Evolutionary conservation across 2,329 filamentous ascomycete species (phyloP).

Genomic region (Podosphaera xanthii): DNA sequence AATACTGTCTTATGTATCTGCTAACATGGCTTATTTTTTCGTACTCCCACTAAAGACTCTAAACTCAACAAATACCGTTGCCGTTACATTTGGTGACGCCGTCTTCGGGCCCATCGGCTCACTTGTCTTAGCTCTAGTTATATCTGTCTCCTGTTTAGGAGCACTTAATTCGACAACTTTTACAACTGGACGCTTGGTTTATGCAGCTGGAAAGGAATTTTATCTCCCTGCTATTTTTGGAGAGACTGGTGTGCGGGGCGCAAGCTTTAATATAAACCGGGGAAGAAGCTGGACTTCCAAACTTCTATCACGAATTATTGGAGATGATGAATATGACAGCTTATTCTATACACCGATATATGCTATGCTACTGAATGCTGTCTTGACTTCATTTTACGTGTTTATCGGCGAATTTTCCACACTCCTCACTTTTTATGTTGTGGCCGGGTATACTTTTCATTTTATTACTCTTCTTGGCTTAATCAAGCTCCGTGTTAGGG

Average conservation of each 20-base stretch:
- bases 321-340: conserved; percentile 53
- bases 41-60: conserved; percentile 65
- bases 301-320: conserved; percentile 36
- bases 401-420: conserved; percentile 76
- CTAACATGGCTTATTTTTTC: conserved; percentile 84
- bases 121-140: conserved; percentile 66
- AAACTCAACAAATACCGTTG: conserved; percentile 81
- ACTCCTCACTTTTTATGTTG: conserved; percentile 88
- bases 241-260: conserved; percentile 43
- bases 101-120: conserved; percentile 73
- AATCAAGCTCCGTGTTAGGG: conserved; percentile 69
- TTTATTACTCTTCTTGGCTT: conserved; percentile 85
- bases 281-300: conserved; percentile 33
- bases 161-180: conserved; percentile 88
- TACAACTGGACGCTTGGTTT: conserved; percentile 76
- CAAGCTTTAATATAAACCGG: conserved; percentile 19
- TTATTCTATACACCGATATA: conserved; percentile 89
- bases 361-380: conserved; percentile 62
- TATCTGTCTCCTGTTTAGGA: conserved; percentile 80
- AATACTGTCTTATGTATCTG: conserved; percentile 71
- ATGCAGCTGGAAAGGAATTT: conserved; percentile 84
- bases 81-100: conserved; percentile 73
- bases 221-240: conserved; percentile 73
- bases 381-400: conserved; percentile 55
- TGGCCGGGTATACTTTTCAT: conserved; percentile 93